These are phyloP conservation scores for Amauroascus verrucosus DNA, from an alignment of 2,329 filamentous ascomycete species.

Conservation along the genomic window DNA sequence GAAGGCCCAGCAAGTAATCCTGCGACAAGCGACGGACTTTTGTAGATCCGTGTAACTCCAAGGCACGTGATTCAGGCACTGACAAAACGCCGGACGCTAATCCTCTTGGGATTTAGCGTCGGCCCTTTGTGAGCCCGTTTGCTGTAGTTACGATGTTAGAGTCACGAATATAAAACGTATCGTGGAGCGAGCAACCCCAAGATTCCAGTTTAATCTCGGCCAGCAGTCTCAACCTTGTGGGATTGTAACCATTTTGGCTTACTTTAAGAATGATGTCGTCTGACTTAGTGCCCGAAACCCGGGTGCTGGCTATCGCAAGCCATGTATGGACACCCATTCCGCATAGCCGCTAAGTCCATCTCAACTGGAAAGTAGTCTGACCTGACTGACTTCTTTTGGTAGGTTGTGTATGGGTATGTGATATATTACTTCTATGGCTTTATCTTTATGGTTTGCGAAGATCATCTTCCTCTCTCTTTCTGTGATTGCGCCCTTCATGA, in stretches of 20 bases:
- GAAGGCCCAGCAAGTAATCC: too few relatives aligned
- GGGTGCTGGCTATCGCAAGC: slow-evolving; percentile 80
- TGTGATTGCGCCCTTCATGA: too few relatives aligned
- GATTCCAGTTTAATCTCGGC: not conserved
- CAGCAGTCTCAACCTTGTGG: not conserved
- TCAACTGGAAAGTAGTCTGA: slow-evolving; percentile 17
- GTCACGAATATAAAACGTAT: not conserved
- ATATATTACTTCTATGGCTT: not conserved
- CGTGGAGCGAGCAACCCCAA: not conserved
- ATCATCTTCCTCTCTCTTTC: too few relatives aligned
- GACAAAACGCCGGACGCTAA: not conserved
- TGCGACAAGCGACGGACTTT: too few relatives aligned
- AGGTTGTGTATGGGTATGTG: slow-evolving; percentile 45
- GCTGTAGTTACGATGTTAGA: not conserved
- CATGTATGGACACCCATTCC: slow-evolving; percentile 57
- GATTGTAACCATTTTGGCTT: not conserved
- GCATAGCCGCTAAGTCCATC: slow-evolving; percentile 7
- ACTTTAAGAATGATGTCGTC: slow-evolving; percentile 20
- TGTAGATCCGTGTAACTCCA: not conserved
- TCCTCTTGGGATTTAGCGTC: not conserved
- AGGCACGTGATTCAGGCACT: not conserved
- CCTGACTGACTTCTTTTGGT: slow-evolving; percentile 17
- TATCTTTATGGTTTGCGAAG: not conserved
- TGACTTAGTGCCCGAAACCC: slow-evolving; percentile 48
- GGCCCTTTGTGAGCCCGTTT: not conserved